A percentile compares a stretch with the other conserved stretches of the same genome.
Evolutionary conservation across 83 land plant species (phyloP).

Genomic region (Picea abies): DNA sequence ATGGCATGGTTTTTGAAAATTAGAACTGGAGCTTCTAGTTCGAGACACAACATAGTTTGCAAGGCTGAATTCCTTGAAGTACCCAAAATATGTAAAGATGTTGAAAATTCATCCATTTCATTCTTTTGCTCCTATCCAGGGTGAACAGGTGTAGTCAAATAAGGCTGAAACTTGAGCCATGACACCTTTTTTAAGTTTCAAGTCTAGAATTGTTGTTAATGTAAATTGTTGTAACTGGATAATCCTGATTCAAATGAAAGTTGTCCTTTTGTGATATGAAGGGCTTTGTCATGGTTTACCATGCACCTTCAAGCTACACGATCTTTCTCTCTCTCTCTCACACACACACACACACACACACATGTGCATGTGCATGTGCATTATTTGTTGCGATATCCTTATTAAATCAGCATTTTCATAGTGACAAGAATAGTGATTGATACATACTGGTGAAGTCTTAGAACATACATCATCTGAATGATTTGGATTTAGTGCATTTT

Average conservation of each 20-base stretch:
- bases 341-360: too few relatives aligned
- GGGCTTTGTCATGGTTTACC: too few relatives aligned
- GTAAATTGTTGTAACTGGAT: background rate
- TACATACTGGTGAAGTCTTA: too few relatives aligned
- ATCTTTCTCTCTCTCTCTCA: too few relatives aligned
- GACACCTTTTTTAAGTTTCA: background rate
- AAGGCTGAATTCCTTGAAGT: conserved; percentile 9
- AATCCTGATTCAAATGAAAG: background rate
- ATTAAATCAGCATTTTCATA: too few relatives aligned
- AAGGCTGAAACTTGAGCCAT: conserved; percentile 14
- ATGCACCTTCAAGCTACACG: too few relatives aligned
- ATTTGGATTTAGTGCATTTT: too few relatives aligned
- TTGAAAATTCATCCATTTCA: conserved; percentile 8
- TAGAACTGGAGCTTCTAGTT: background rate
- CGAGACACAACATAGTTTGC: background rate
- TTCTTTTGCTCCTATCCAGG: conserved; percentile 9
- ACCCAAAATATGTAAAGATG: conserved; percentile 10
- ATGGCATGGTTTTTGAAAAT: background rate
- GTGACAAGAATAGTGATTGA: too few relatives aligned
- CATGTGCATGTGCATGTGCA: too few relatives aligned
- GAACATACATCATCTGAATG: too few relatives aligned
- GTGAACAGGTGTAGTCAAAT: conserved; percentile 5
- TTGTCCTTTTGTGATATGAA: background rate
- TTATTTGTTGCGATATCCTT: too few relatives aligned
- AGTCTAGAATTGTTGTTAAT: background rate